Evolutionary conservation across 345 rosid species (phyloP).

Genomic region (Garcia nutans): DNA sequence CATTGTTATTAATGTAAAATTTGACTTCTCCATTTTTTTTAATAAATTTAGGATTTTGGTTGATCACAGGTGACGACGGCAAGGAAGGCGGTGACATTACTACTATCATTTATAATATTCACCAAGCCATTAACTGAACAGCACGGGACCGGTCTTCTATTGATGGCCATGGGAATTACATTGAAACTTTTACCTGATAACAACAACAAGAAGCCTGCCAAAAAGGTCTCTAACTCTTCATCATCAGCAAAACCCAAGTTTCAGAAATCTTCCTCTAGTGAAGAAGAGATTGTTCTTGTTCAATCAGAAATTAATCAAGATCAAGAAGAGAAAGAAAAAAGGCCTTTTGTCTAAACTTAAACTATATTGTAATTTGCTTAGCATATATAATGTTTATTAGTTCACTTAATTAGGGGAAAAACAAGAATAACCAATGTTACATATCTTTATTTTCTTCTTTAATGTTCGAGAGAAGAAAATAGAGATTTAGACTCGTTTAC

Average conservation of each 20-base stretch:
- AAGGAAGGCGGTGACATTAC: slow-evolving; percentile 67
- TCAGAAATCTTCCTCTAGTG: slow-evolving; percentile 6
- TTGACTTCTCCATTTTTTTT: neutral
- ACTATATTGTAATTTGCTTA: no score
- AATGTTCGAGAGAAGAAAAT: neutral
- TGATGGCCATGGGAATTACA: slow-evolving; percentile 74
- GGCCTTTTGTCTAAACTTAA: slow-evolving; percentile 33
- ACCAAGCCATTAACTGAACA: slow-evolving; percentile 85
- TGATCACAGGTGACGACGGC: slow-evolving; percentile 54
- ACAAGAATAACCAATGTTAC: no score
- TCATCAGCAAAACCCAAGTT: neutral
- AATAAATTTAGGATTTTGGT: neutral
- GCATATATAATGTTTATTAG: no score
- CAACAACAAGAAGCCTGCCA: slow-evolving; percentile 11
- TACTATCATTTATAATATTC: slow-evolving; percentile 81
- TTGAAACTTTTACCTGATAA: slow-evolving; percentile 52
- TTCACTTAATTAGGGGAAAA: no score
- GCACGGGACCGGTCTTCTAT: slow-evolving; percentile 67
- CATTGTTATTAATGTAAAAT: neutral
- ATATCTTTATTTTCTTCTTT: neutral
- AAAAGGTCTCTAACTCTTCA: slow-evolving; percentile 4
- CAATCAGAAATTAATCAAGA: slow-evolving; percentile 11
- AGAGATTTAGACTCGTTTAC: no score
- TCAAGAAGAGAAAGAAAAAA: slow-evolving; percentile 37
- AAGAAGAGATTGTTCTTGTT: neutral